Percentiles rank a stretch among this genome's conserved stretches.
Evolutionary conservation across 306 rosid genomes (phyloP).

Genomic region (Luffa acutangula): DNA sequence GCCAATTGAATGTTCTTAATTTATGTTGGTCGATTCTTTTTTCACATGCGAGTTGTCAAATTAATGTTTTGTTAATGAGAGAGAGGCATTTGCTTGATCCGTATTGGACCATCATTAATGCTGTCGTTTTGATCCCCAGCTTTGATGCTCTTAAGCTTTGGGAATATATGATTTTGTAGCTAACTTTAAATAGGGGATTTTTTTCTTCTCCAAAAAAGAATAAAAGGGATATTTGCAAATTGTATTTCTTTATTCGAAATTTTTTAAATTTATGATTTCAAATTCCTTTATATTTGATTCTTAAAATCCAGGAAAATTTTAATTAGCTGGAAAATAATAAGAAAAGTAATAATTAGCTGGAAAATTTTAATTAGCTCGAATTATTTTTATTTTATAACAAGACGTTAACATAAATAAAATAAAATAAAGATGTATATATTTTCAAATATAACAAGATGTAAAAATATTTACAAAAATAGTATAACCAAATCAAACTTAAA

Average conservation of each 20-base stretch:
- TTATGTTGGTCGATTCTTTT: too few relatives aligned
- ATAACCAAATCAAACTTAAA: too few relatives aligned
- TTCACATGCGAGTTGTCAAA: background rate
- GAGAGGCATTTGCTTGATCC: background rate
- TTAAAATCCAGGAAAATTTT: background rate
- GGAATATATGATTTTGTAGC: background rate
- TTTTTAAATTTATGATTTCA: background rate
- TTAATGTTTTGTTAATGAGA: too few relatives aligned
- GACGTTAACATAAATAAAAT: too few relatives aligned
- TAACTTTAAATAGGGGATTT: background rate
- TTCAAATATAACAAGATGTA: too few relatives aligned
- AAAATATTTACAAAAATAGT: too few relatives aligned
- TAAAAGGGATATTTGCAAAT: background rate
- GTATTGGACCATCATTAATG: background rate
- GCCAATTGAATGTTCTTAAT: background rate
- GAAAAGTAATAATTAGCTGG: too few relatives aligned
- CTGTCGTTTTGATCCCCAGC: background rate
- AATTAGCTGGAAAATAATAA: background rate
- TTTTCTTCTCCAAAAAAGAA: too few relatives aligned
- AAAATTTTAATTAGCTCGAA: too few relatives aligned
- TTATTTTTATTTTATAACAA: too few relatives aligned
- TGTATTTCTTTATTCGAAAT: background rate
- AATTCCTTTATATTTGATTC: background rate
- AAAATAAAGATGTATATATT: too few relatives aligned
- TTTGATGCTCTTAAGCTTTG: background rate